Evolutionary conservation across 768 basidiomycete species (phyloP).

Genomic region (Mycena maculata): DNA sequence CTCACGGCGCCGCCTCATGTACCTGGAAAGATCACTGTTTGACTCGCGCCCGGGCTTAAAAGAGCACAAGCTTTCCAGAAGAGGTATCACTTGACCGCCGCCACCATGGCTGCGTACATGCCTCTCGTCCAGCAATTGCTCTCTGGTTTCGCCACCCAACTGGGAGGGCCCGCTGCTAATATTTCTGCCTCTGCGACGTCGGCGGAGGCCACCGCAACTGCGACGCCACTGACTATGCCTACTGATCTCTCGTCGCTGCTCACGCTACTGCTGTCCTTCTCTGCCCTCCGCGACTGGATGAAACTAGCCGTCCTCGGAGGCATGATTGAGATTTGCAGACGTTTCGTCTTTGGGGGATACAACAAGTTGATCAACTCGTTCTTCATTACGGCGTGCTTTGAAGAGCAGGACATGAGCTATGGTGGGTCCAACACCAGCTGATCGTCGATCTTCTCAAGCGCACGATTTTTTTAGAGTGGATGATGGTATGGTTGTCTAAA

Average conservation of each 20-base stretch:
- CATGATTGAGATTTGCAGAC: conserved; percentile 60
- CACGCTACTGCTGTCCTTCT: conserved; percentile 48
- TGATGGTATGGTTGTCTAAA: conserved; percentile 68
- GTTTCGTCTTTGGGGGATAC: conserved; percentile 52
- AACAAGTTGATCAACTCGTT: conserved; percentile 53
- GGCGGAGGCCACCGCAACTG: conserved; percentile 17
- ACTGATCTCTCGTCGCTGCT: conserved; percentile 31
- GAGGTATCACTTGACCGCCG: conserved; percentile 25
- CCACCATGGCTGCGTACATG: conserved; percentile 21
- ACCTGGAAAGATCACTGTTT: conserved; percentile 9
- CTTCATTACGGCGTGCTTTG: conserved; percentile 64
- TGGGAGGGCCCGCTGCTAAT: conserved; percentile 1
- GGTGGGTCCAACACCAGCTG: conserved; percentile 29
- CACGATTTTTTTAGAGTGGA: conserved; percentile 56
- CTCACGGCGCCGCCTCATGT: conserved; percentile 22
- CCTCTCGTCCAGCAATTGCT: conserved; percentile 30
- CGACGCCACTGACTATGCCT: conserved; percentile 24
- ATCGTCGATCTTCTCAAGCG: not conserved
- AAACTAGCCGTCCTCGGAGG: conserved; percentile 65
- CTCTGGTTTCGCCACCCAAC: conserved; percentile 5
- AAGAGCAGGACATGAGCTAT: conserved; percentile 47
- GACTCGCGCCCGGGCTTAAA: conserved; percentile 18
- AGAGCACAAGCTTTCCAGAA: conserved; percentile 11
- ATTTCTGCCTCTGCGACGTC: conserved; percentile 16
- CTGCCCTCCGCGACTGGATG: conserved; percentile 63